Base-by-base conservation (phyloP, 345 rosid species). In the Eucalyptus coolabah region DNA sequence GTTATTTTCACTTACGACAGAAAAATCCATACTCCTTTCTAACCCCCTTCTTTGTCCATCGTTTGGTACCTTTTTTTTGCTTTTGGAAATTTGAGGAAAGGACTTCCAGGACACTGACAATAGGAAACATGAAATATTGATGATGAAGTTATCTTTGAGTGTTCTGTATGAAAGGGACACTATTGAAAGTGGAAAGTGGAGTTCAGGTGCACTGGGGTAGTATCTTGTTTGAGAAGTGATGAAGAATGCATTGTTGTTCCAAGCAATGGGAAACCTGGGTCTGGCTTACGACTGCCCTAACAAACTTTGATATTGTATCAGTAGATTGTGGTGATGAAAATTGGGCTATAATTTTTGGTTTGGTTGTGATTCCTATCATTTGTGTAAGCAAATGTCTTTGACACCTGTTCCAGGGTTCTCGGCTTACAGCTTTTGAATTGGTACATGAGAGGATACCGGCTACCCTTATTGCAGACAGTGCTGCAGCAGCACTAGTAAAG, bases 341-440 rank as follows among this genome's bases (percentile, higher is more conserved):
- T 15, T 54, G 65, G 17, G 69, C 15, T 56, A 28, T 67, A 42
- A 40, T 77, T 21, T 77, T 77, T 40, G 16, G 45, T 77, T 77
- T 77, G 47, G 12, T 11, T n/a, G 63, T 6, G 37, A 50, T 32
- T 40, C 34, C 34, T 51, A 9, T 86, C 45, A 19, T 56, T 30
- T 53, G 65, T 9, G 19, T 53, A 50, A 37, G 87, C 44, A 49
- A 72, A 19, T 72, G 82, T 72, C 82, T 69, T 69, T 34, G 44
- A 72, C 40, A 49, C 51, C 47, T 60, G 87, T 54, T 90, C 86
- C 94, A 97, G 99, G 99, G 99, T 87, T 96, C 99, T 11, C 95
- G 99, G 89, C 99, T 97, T 90, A 98, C 99, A 56, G 99, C 99
- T 54, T 98, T 94, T 88, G 99, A 98, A 95, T 91, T 97, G 90